phyloP scores from a whole-genome alignment of 2,329 filamentous ascomycete species.

The Aspergillus novofumigatus region DNA sequence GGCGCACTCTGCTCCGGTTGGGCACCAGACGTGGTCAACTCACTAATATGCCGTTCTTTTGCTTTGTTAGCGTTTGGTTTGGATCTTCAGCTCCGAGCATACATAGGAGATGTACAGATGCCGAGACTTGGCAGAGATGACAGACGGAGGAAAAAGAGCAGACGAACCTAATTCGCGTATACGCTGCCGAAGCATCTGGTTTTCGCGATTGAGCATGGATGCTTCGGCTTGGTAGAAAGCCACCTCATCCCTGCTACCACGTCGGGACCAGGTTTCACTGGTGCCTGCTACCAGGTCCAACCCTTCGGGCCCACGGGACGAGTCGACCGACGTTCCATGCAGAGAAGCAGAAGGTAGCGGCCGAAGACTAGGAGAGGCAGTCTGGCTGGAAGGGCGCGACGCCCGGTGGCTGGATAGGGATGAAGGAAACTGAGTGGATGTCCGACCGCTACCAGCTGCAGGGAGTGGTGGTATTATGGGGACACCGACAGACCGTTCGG shows the following conservation, averaged over 20 bases:
- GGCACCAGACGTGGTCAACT: slow-evolving; percentile 18
- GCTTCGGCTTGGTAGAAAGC: slow-evolving; percentile 48
- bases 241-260: slow-evolving; percentile 44
- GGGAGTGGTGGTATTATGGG: slow-evolving; percentile 29
- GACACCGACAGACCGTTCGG: slow-evolving; percentile 37
- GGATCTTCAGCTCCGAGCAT: background rate
- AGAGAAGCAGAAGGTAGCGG: slow-evolving; percentile 16
- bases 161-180: slow-evolving; percentile 45
- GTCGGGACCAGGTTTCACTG: slow-evolving; percentile 27
- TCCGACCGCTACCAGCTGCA: slow-evolving; percentile 24
- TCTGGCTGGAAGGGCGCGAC: slow-evolving; percentile 34
- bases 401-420: slow-evolving; percentile 32
- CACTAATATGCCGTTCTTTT: slow-evolving; percentile 30
- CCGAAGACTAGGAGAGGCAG: slow-evolving; percentile 35
- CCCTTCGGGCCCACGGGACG: slow-evolving; percentile 20
- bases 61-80: slow-evolving; percentile 1
- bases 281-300: slow-evolving; percentile 23
- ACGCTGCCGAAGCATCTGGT: slow-evolving; percentile 45
- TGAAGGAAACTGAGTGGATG: slow-evolving; percentile 29
- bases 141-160: background rate
- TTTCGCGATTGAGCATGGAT: slow-evolving; percentile 44
- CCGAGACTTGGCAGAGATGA: background rate
- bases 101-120: background rate
- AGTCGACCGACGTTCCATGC: slow-evolving; percentile 11
- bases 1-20: slow-evolving; percentile 5